Conservation (phyloP, 345 rosid species). For the Noccaea caerulescens region DNA sequence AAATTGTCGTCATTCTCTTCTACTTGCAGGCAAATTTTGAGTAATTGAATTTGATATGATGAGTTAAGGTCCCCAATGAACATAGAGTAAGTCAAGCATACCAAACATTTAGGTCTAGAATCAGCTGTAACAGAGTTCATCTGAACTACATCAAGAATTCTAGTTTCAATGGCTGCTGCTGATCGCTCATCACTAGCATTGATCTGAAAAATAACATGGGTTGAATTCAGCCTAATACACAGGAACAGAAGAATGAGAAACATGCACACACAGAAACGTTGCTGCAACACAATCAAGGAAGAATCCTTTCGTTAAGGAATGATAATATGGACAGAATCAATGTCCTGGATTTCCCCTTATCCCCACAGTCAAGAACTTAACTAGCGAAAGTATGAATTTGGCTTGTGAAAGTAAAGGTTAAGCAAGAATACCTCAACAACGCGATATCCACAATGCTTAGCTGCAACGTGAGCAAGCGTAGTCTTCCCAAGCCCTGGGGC, state of each 20-base stretch:
- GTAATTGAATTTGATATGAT: slow-evolving; percentile 12
- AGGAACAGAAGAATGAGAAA: slow-evolving; percentile 12
- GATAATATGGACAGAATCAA: background rate
- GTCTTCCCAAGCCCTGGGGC: slow-evolving; percentile 99
- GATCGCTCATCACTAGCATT: slow-evolving; percentile 99
- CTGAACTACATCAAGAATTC: slow-evolving; percentile 94
- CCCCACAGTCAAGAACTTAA: slow-evolving; percentile 5
- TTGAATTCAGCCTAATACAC: slow-evolving; percentile 23
- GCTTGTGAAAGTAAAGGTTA: slow-evolving; percentile 37
- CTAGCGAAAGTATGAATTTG: slow-evolving; percentile 1
- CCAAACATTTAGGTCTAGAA: slow-evolving; percentile 93
- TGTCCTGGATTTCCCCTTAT: background rate
- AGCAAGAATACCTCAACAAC: slow-evolving; percentile 82
- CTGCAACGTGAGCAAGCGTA: slow-evolving; percentile 96
- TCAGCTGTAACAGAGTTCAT: slow-evolving; percentile 96
- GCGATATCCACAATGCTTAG: slow-evolving; percentile 96
- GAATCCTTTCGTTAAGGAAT: slow-evolving; percentile 14
- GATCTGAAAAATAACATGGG: slow-evolving; percentile 54
- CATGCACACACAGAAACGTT: background rate
- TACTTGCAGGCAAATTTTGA: background rate
- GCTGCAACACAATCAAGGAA: background rate
- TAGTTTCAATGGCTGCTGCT: slow-evolving; percentile 77
- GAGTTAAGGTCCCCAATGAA: slow-evolving; percentile 6
- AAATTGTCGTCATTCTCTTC: slow-evolving; percentile 35
- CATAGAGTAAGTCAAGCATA: slow-evolving; percentile 43